Evolutionary conservation across 1,284 basidiomycete genomes (phyloP).

Genomic region (Cystobasidium sp.): DNA sequence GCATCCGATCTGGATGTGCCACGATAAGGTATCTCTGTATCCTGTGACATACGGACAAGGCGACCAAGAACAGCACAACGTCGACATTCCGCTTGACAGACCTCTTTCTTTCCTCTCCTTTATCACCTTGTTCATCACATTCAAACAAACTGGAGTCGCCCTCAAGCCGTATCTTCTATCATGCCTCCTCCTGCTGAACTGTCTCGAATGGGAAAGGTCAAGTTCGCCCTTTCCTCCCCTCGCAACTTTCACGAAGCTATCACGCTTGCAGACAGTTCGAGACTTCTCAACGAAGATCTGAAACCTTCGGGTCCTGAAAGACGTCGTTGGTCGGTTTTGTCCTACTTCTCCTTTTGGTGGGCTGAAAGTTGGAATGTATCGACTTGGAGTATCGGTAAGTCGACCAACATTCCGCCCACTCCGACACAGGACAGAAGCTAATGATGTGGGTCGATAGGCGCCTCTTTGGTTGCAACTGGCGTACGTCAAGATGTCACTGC

Average conservation of each 20-base stretch:
- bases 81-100: not conserved
- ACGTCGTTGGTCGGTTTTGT: conserved; percentile 23
- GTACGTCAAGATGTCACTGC: not conserved
- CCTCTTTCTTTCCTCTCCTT: conserved; percentile 3
- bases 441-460: not conserved
- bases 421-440: too few species aligned
- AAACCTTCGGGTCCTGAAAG: conserved; percentile 25
- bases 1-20: conserved; percentile 3
- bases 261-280: conserved; percentile 26
- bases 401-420: too few species aligned
- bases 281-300: conserved; percentile 31
- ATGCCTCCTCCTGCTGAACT: conserved; percentile 28
- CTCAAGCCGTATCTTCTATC: not conserved
- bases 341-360: conserved; percentile 39
- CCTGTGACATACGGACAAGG: not conserved
- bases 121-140: not conserved
- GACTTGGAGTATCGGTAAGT: conserved; percentile 26
- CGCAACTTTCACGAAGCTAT: conserved; percentile 31
- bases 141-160: not conserved
- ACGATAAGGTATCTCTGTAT: conserved; percentile 3
- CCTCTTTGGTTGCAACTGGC: not conserved
- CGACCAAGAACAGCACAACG: not conserved
- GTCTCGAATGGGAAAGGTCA: conserved; percentile 16
- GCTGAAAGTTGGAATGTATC: conserved; percentile 39
- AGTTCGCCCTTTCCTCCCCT: conserved; percentile 28